Percentiles rank a stretch among this genome's conserved stretches.
phyloP scores from a whole-genome alignment of 257 asterid species.

The Marsdenia floribunda region DNA sequence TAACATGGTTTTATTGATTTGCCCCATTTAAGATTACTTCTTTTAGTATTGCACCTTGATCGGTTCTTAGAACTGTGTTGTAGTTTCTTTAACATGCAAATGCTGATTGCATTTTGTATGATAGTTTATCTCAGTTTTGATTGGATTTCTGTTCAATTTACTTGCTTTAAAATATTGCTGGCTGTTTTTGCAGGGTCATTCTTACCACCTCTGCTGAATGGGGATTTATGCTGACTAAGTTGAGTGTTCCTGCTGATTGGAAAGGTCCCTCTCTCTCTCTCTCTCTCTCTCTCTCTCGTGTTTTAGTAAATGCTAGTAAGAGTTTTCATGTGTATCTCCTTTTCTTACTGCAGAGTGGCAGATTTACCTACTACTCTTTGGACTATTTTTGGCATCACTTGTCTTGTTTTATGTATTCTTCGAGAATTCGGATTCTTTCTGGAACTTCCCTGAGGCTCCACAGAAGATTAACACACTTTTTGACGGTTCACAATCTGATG shows the following conservation, averaged over 20 bases:
- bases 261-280: constrained; percentile 53
- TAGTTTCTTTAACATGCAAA: neutral
- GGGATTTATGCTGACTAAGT: constrained; percentile 81
- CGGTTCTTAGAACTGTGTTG: neutral
- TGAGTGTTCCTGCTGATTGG: constrained; percentile 90
- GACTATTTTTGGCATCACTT: constrained; percentile 75
- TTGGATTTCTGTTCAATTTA: neutral
- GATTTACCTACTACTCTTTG: constrained; percentile 68
- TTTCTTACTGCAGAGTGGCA: constrained; percentile 80
- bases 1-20: neutral
- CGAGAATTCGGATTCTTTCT: constrained; percentile 83
- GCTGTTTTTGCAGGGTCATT: constrained; percentile 52
- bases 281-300: neutral
- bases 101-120: neutral
- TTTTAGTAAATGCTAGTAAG: neutral
- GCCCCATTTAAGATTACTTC: neutral
- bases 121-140: neutral
- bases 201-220: constrained; percentile 78
- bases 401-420: constrained; percentile 70
- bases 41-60: neutral
- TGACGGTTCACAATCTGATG: constrained; percentile 44
- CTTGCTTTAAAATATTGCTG: neutral
- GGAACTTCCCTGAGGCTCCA: constrained; percentile 81
- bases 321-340: neutral
- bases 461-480: constrained; percentile 38